Evolutionary conservation across 169 alveolate genomes (phyloP).

Genomic region (Babesia ovata): DNA sequence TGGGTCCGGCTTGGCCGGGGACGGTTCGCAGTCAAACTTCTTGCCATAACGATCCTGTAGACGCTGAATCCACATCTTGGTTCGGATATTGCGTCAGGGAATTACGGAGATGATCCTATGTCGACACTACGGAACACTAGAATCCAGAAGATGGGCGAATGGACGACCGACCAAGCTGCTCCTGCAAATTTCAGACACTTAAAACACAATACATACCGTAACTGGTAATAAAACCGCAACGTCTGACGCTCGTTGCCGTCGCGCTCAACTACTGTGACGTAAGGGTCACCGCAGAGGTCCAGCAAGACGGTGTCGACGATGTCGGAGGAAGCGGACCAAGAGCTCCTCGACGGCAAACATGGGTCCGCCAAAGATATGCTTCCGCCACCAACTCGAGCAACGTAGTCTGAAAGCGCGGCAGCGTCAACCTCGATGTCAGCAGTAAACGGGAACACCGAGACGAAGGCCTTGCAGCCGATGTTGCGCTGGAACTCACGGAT

Average conservation of each 20-base stretch:
- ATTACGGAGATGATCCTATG: too few relatives aligned
- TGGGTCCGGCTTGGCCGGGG: slow-evolving; percentile 15
- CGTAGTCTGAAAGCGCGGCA: not conserved
- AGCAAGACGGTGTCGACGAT: not conserved
- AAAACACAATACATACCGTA: slow-evolving; percentile 6
- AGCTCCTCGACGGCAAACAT: not conserved
- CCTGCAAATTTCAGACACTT: not conserved
- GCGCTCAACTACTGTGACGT: not conserved
- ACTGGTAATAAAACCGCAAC: slow-evolving; percentile 11
- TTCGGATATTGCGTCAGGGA: too few relatives aligned
- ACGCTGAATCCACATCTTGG: slow-evolving; percentile 6
- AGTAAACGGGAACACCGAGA: slow-evolving; percentile 58
- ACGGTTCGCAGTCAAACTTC: slow-evolving; percentile 7
- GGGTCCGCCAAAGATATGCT: not conserved
- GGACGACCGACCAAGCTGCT: slow-evolving; percentile 4
- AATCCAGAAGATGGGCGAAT: slow-evolving; percentile 17
- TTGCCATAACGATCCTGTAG: slow-evolving; percentile 11
- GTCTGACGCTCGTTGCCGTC: not conserved
- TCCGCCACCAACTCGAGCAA: not conserved
- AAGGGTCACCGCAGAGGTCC: slow-evolving; percentile 21
- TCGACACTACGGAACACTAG: not conserved
- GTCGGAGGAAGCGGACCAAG: not conserved
- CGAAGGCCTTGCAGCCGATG: slow-evolving; percentile 49
- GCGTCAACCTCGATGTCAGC: slow-evolving; percentile 42
- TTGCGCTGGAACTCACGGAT: slow-evolving; percentile 26